Evolutionary conservation across 768 basidiomycete species (phyloP), one percentile per base, ranked within the genome.

Genomic region (Panaeolus papilionaceus): DNA sequence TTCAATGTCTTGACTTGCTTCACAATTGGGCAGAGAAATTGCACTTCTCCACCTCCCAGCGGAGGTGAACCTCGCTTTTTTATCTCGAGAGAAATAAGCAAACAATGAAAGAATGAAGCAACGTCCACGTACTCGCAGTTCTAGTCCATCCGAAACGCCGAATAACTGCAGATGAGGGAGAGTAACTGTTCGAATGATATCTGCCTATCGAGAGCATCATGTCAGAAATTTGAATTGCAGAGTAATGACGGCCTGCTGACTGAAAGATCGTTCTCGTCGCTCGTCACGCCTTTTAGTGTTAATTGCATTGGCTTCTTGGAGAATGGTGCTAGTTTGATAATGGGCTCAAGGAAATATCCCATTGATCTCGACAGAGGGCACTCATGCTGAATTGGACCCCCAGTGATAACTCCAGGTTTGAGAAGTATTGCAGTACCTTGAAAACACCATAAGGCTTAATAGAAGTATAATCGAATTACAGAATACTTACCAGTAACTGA

Each of bases 31-130:
- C 95, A 98, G n/a, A 94, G 77, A 75, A 99, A 97, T 67, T 96
- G 91, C 8, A 94, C 84, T 80, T 98, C 95, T 37, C 98, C 98
- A 4, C 98, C 98, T 16, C 98, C 98, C 28, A 85, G 83, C 3
- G 98, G 98, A 40, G 92, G 84, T 23, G 95, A 88, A 1, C 98
- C 98, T n/a, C 98, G 89, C 74, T 92, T 97, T 77, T 92, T 96
- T 66, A 99, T 98, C 92, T 96, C 67, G 67, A n/a, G 28, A 64
- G 20, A 62, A 23, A 26, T 47, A 66, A 42, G 71, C 14, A 66
- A 10, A 39, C 51, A 23, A 47, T 1, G 44, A 38, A 33, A n/a
- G 4, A 42, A 33, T 44, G n/a, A 65, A 42, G 62, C 10, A 54
- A 42, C 14, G 65, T 14, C 12, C 9, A 62, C 85, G 64, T 75